Conservation (phyloP, 495 filamentous ascomycete genomes). For the Trichoderma erinaceum region DNA sequence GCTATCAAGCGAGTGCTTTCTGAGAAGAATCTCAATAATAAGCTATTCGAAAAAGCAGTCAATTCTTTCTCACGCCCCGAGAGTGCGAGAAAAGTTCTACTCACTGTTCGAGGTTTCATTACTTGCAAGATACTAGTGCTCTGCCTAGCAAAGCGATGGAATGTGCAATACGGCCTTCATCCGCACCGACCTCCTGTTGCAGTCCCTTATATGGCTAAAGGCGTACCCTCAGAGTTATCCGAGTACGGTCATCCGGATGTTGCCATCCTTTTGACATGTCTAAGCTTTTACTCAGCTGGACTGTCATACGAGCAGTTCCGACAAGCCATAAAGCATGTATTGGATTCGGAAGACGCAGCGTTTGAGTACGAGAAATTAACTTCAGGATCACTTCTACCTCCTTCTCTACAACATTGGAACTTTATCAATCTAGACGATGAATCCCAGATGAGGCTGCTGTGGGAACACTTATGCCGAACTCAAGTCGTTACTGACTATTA, state of each 20-base stretch:
- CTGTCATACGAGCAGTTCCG: slow-evolving; percentile 49
- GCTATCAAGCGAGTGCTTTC: slow-evolving; percentile 34
- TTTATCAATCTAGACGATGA: slow-evolving; percentile 57
- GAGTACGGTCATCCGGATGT: slow-evolving; percentile 75
- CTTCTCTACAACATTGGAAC: slow-evolving; percentile 38
- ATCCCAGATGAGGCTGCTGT: slow-evolving; percentile 27
- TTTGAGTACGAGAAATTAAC: slow-evolving; percentile 53
- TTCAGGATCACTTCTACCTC: slow-evolving; percentile 32
- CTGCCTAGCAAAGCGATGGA: slow-evolving; percentile 48
- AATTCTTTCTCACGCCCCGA: slow-evolving; percentile 25
- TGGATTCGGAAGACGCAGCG: slow-evolving; percentile 49
- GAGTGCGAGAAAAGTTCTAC: slow-evolving; percentile 38
- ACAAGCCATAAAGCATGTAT: slow-evolving; percentile 42
- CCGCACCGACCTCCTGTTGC: slow-evolving; percentile 47
- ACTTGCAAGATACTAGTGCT: neutral
- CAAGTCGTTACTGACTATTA: slow-evolving; percentile 57
- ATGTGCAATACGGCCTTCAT: slow-evolving; percentile 61
- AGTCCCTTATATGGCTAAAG: slow-evolving; percentile 67
- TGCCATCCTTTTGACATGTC: slow-evolving; percentile 56
- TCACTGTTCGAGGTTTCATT: slow-evolving; percentile 19
- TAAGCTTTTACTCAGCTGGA: slow-evolving; percentile 65
- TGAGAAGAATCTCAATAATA: slow-evolving; percentile 18
- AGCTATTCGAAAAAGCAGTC: slow-evolving; percentile 21
- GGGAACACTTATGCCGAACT: slow-evolving; percentile 47
- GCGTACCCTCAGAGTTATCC: slow-evolving; percentile 52